phyloP scores from a whole-genome alignment of 2,329 filamentous ascomycete genomes.

The Sclerotinia subarctica region DNA sequence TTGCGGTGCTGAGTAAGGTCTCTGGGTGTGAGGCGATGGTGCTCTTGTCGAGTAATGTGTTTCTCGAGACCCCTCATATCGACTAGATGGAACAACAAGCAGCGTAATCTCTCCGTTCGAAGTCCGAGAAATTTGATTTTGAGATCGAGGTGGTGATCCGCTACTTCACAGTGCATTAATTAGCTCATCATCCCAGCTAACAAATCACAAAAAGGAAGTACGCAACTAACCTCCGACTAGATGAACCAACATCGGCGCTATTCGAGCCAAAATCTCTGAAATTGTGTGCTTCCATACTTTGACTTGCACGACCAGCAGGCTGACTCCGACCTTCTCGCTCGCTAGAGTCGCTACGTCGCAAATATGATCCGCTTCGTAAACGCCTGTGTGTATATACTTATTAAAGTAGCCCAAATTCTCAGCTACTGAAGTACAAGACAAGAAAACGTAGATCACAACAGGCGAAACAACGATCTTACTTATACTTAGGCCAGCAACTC shows the following conservation, averaged over 20 bases:
- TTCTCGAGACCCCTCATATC: background rate
- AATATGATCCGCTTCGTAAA: constrained; percentile 23
- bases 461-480: constrained; percentile 6
- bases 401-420: background rate
- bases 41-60: background rate
- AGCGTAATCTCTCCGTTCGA: background rate
- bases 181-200: background rate
- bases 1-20: background rate
- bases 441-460: background rate
- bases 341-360: background rate
- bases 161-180: background rate
- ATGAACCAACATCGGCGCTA: constrained; percentile 3
- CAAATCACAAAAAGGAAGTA: background rate
- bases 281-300: constrained; percentile 13
- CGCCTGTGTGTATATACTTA: constrained; percentile 19
- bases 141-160: background rate
- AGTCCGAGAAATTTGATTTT: background rate
- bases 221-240: constrained; percentile 4
- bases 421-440: background rate
- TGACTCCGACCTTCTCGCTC: background rate
- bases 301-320: background rate
- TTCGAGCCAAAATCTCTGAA: constrained; percentile 3
- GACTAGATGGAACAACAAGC: background rate
- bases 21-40: background rate
- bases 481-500: background rate